Conservation (phyloP, 1,139 yeast genomes). For the Tardiomyces blankii region DNA sequence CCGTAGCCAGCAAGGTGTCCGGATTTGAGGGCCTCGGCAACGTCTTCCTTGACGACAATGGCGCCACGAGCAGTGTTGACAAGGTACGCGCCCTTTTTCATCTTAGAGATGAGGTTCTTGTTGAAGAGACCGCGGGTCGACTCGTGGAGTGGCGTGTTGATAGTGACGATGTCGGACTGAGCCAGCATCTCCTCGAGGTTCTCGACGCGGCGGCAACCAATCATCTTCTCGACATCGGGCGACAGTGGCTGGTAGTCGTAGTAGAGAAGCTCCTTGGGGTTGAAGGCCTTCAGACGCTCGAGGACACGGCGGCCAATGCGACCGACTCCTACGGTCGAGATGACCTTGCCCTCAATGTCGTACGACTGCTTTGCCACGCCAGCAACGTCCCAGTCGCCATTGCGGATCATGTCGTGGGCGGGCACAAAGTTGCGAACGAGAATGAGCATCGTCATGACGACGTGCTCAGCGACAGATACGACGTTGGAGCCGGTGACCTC, state of each 20-base stretch:
- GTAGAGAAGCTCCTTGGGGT: conserved; percentile 62
- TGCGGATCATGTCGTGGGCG: conserved; percentile 53
- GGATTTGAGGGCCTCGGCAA: conserved; percentile 57
- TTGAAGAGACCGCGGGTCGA: conserved; percentile 56
- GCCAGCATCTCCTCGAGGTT: conserved; percentile 56
- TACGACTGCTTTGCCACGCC: conserved; percentile 63
- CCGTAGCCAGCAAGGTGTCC: conserved; percentile 74
- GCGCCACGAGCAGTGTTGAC: conserved; percentile 86
- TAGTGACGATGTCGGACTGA: conserved; percentile 63
- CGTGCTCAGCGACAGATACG: conserved; percentile 75
- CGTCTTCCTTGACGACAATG: conserved; percentile 59
- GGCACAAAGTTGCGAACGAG: conserved; percentile 72
- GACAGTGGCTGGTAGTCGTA: conserved; percentile 68
- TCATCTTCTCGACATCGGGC: conserved; percentile 43
- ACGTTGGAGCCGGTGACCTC: conserved; percentile 83
- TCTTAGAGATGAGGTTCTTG: conserved; percentile 54
- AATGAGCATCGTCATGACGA: conserved; percentile 58
- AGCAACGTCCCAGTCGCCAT: conserved; percentile 68
- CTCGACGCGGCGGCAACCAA: conserved; percentile 51
- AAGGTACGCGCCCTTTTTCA: conserved; percentile 68
- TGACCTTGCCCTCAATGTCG: conserved; percentile 65
- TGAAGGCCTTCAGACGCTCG: conserved; percentile 63
- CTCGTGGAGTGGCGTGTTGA: conserved; percentile 71
- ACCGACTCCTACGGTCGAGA: conserved; percentile 76
- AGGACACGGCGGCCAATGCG: conserved; percentile 71